A percentile compares a stretch with the other conserved stretches of the same genome.
phyloP scores from a whole-genome alignment of 1,284 basidiomycete genomes.

The Boletus smithii region DNA sequence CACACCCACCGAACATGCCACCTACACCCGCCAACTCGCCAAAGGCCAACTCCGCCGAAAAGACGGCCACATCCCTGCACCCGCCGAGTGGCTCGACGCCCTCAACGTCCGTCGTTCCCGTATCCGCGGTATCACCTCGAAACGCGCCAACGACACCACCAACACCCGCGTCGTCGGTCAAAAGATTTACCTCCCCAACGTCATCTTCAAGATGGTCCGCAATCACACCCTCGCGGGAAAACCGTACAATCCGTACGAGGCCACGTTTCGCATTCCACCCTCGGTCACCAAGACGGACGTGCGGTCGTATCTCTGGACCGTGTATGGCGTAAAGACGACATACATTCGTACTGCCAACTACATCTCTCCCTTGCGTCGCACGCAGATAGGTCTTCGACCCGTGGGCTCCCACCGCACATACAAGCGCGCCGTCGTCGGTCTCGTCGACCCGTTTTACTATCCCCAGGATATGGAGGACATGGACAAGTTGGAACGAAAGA shows the following conservation, averaged over 20 bases:
- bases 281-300: constrained; percentile 90
- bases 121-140: constrained; percentile 67
- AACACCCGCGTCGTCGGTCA: constrained; percentile 64
- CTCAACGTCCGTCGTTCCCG: constrained; percentile 57
- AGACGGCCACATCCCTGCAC: constrained; percentile 43
- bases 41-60: constrained; percentile 47
- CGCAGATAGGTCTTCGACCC: constrained; percentile 29
- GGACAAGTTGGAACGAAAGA: constrained; percentile 48
- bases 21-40: constrained; percentile 55
- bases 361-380: constrained; percentile 52
- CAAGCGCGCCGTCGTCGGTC: constrained; percentile 86
- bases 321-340: constrained; percentile 85
- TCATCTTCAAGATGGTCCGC: constrained; percentile 78
- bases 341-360: constrained; percentile 94
- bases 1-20: constrained; percentile 58
- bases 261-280: constrained; percentile 87
- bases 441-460: constrained; percentile 89
- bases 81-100: constrained; percentile 54
- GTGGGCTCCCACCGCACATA: constrained; percentile 55
- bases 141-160: no score
- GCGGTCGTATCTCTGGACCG: constrained; percentile 77
- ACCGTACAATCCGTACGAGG: constrained; percentile 91
- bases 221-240: constrained; percentile 77
- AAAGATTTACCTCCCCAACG: constrained; percentile 86
- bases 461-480: constrained; percentile 79